Evolutionary conservation across 495 filamentous ascomycete species (phyloP).

Genomic region (Penicillium waksmanii): DNA sequence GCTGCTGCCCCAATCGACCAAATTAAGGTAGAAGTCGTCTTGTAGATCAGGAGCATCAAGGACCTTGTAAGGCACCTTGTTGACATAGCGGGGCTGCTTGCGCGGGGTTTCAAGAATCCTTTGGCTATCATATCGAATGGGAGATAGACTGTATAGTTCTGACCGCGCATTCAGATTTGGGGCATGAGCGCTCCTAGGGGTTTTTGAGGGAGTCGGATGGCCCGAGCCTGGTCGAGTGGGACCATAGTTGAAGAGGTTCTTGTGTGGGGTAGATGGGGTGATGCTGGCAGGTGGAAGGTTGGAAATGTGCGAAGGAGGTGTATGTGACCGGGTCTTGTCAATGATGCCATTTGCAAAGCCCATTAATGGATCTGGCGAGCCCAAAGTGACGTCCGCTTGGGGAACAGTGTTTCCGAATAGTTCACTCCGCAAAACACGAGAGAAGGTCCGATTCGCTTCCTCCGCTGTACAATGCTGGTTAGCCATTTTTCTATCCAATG

Average conservation of each 20-base stretch:
- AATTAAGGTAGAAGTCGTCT: constrained; percentile 96
- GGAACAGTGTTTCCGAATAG: constrained; percentile 89
- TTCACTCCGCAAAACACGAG: constrained; percentile 84
- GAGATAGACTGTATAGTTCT: constrained; percentile 91
- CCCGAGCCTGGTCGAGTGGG: constrained; percentile 74
- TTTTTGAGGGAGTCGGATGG: constrained; percentile 84
- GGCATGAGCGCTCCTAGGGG: constrained; percentile 82
- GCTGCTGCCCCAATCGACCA: constrained; percentile 97
- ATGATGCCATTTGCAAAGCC: constrained; percentile 61
- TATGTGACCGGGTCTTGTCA: constrained; percentile 76
- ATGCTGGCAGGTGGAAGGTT: constrained; percentile 68
- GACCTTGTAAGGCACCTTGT: constrained; percentile 97
- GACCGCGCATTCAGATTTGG: constrained; percentile 84
- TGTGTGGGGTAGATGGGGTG: constrained; percentile 93
- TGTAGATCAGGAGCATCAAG: constrained; percentile 94
- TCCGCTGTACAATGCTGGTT: constrained; percentile 65
- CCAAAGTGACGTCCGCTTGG: constrained; percentile 69
- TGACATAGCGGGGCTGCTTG: constrained; percentile 84
- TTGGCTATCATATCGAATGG: constrained; percentile 86
- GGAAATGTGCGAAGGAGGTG: constrained; percentile 71
- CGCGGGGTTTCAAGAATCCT: constrained; percentile 87
- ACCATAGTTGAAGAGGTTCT: constrained; percentile 94
- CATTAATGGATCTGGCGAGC: constrained; percentile 65
- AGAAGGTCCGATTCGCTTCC: constrained; percentile 91
- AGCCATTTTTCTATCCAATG: constrained; percentile 29